Base-by-base conservation (phyloP, 164 flowering plant species). In the Magnolia sinica region DNA sequence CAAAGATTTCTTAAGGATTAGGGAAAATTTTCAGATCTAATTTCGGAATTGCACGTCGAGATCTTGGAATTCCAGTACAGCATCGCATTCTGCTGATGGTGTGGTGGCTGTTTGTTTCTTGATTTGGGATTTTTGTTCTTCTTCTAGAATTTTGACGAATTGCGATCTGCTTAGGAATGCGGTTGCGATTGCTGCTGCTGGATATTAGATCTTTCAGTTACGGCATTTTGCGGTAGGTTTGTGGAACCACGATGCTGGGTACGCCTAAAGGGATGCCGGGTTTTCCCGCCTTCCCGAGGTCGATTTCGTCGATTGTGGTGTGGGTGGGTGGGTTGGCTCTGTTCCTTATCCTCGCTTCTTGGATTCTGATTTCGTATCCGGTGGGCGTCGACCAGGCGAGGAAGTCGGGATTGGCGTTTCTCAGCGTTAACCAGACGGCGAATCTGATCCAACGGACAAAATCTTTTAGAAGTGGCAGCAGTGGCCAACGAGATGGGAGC, bases 311-410 rank as follows among this genome's bases (percentile, higher is more conserved):
- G 50, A 89, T 89, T 76, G 83, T 72, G 68, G 82, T 78, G 22
- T 78, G 87, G n/a, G 87, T 86, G 7, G 91, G 82, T 74, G 91
- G 86, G 51, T 78, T 92, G 67, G 93, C 95, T 50, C 8, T 88
- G 58, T 90, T 92, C 77, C 80, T 94, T 73, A 59, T 87, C 71
- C 74, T 88, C 24, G 93, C 89, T 76, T 89, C 93, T 0, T 83
- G 82, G 77, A 50, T 91, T 76, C 73, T 91, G 70, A 80, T 92
- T 73, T 87, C 94, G 0, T 76, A 90, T 79, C 82, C 89, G 55
- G 79, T 84, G 37, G 81, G 80, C 52, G 73, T 82, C 19, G 83
- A 87, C 76, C 74, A 24, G 67, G 22, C 77, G 0, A 68, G 59
- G 4, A 74, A 74, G 61, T 45, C 80, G 20, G 83, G 16, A 23